Evolutionary conservation across 805 yeast species (phyloP).

Genomic region (Ogataea glucozyma): DNA sequence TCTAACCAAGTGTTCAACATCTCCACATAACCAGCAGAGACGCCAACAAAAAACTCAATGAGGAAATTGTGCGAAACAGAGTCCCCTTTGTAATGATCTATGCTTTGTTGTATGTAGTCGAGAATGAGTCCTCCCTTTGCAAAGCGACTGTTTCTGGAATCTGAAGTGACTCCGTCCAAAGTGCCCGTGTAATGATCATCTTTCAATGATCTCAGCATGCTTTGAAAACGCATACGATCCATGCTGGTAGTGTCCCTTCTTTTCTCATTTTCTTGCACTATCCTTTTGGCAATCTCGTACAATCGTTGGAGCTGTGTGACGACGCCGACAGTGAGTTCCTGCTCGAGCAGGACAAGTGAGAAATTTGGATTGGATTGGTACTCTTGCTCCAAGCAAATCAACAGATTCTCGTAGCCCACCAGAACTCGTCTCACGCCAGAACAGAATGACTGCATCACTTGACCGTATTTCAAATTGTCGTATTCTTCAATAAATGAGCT

Average conservation of each 20-base stretch:
- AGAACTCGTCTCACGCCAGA: conserved; percentile 52
- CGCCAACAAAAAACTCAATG: conserved; percentile 49
- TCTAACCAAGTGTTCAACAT: conserved; percentile 82
- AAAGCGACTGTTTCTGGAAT: conserved; percentile 49
- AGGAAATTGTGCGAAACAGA: conserved; percentile 53
- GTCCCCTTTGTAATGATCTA: conserved; percentile 68
- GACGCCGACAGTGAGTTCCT: conserved; percentile 41
- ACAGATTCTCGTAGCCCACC: conserved; percentile 34
- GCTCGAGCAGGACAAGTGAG: conserved; percentile 61
- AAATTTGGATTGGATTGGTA: conserved; percentile 50
- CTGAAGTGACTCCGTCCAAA: conserved; percentile 51
- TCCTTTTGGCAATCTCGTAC: conserved; percentile 53
- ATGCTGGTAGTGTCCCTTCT: conserved; percentile 37
- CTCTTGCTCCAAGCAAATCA: conserved; percentile 52
- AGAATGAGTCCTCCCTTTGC: conserved; percentile 82
- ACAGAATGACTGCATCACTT: conserved; percentile 73
- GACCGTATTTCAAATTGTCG: conserved; percentile 59
- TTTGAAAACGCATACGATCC: conserved; percentile 31
- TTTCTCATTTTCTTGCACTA: conserved; percentile 49
- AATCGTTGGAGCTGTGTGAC: conserved; percentile 50
- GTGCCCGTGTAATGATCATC: conserved; percentile 46
- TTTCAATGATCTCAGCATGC: conserved; percentile 38
- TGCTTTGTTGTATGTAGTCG: conserved; percentile 56
- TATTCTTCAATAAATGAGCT: conserved; percentile 61
- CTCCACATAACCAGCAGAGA: conserved; percentile 61